Evolutionary conservation across 163 green algal species (phyloP).

Genomic region (Chlamydomonas reinhardtii): DNA sequence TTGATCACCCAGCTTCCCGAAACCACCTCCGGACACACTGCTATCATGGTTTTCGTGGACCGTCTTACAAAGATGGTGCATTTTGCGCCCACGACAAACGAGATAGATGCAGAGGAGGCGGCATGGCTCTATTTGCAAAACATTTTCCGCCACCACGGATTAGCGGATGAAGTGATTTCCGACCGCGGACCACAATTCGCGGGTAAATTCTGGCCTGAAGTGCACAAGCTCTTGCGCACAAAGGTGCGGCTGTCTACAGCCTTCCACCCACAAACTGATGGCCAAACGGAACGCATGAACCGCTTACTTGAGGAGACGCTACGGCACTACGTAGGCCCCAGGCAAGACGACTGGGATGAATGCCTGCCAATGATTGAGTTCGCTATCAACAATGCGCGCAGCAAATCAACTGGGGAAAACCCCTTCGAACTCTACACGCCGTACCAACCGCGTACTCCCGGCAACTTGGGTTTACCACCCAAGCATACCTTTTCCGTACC

Average conservation of each 20-base stretch:
- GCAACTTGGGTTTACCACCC: neutral
- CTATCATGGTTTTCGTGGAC: constrained; percentile 73
- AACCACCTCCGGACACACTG: constrained; percentile 56
- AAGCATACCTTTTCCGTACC: neutral
- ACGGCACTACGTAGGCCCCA: neutral
- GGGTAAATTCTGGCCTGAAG: constrained; percentile 57
- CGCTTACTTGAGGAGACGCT: neutral
- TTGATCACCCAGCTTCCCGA: constrained; percentile 64
- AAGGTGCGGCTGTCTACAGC: constrained; percentile 51
- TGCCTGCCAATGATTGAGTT: neutral
- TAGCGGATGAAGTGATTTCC: constrained; percentile 60
- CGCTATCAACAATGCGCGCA: neutral
- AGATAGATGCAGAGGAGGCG: constrained; percentile 43
- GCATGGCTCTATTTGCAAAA: constrained; percentile 65
- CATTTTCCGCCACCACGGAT: constrained; percentile 62
- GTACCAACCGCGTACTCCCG: neutral
- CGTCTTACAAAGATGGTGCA: constrained; percentile 68
- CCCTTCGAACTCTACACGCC: neutral
- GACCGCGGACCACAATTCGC: constrained; percentile 63
- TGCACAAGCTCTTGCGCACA: constrained; percentile 23
- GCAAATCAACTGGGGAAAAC: neutral
- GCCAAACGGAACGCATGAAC: constrained; percentile 55
- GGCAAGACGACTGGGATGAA: constrained; percentile 14
- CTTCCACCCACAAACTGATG: constrained; percentile 57
- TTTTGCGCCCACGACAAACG: constrained; percentile 54